Evolutionary conservation across 495 filamentous ascomycete genomes (phyloP), one percentile per base, ranked within the genome.

Genomic region (Cercophora samala): DNA sequence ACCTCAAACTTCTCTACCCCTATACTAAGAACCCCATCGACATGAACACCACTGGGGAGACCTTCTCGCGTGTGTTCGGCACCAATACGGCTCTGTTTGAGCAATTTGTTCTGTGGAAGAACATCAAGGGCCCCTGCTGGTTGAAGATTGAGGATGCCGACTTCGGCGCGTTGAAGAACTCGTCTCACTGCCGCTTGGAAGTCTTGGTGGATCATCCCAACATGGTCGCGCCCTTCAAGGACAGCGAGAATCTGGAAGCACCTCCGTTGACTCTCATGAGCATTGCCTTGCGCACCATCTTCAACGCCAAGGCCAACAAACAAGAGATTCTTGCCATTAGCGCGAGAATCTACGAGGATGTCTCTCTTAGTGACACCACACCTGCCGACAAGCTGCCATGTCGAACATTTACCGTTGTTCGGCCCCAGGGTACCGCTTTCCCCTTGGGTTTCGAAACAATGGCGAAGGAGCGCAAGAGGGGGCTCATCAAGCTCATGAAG

Each of bases 61-160:
- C 96, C 0, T 99, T 93, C 75, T 98, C 96, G 4, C 89, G 91
- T 61, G 92, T 96, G 54, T 99, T 99, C 68, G 96, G 95, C 55
- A 90, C 91, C 56, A 97, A 96, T 73, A 99, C 95, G 0, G 87
- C 92, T 2, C 82, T 98, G 1, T 99, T 99, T 69, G 95, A 99
- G 72, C 95, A 99, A 72, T 99, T 99, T 72, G 96, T 97, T 17
- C 84, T 99, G 15, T 97, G 93, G 91, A 97, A 96, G 78, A 93
- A 94, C 68, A 91, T 99, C 66, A 98, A 96, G 93, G 95, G 95
- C 0, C 95, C 95, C 13, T 99, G 96, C 79, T 99, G 95, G 95
- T 84, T 99, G 19, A 91, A 87, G 73, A 93, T 99, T 65, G 85
- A 91, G 67, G 90, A 89, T 64, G 91, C 89, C 42, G 87, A 97